Evolutionary conservation across 495 filamentous ascomycete genomes (phyloP).

Genomic region (Choiromyces venosus): DNA sequence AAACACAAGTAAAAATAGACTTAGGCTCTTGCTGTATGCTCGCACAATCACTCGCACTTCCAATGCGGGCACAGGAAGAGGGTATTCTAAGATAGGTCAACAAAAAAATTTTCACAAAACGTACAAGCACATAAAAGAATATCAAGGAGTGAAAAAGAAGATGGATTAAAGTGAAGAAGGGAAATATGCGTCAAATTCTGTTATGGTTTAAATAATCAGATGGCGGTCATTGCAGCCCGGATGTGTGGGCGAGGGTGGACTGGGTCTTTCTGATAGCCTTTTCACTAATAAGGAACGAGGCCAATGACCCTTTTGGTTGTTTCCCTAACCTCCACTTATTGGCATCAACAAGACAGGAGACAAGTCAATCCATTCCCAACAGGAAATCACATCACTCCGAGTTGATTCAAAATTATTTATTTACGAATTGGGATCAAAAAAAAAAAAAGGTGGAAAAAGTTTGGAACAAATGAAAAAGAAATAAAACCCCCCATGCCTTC

Average conservation of each 20-base stretch:
- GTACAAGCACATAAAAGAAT: neutral
- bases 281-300: neutral
- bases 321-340: neutral
- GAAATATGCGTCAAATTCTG: neutral
- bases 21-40: neutral
- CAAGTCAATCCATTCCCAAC: neutral
- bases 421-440: neutral
- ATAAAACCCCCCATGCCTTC: neutral
- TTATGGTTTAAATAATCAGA: neutral
- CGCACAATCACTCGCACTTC: neutral
- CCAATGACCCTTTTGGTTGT: neutral
- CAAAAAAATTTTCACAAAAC: neutral
- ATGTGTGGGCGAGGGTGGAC: neutral
- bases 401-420: neutral
- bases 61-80: neutral
- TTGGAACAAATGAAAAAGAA: neutral
- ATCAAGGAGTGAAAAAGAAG: neutral
- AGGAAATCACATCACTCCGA: neutral
- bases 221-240: neutral
- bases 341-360: neutral
- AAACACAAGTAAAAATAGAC: neutral
- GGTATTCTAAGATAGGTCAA: neutral
- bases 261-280: neutral
- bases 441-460: neutral
- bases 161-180: neutral